Base-by-base conservation (phyloP, 1,139 yeast genomes). In the Zygoascus sp. region DNA sequence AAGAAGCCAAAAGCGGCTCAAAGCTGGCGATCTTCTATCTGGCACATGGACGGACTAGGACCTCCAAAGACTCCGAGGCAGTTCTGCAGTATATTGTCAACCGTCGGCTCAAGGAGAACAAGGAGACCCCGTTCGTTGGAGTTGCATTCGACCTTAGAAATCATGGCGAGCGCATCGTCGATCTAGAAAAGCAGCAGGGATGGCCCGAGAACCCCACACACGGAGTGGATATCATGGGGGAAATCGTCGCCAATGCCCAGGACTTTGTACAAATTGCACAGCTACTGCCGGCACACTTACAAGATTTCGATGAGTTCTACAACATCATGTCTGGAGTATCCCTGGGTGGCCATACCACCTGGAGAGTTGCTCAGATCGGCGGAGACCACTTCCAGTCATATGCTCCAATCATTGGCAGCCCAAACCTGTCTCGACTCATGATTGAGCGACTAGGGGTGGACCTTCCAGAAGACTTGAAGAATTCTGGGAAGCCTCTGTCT, bases 121-220 rank as follows among this genome's bases (percentile, higher is more conserved):
- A 13, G 25, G 42, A 41, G 3, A 23, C 47, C 11, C 52, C 48
- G 5, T 27, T 50, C 21, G 64, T 80, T 30, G 74, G 78, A 42
- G 75, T 79, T 10, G 68, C 81, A 0, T 79, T 79, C 59, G 88
- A 82, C 55, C 64, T 67, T 47, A 69, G 83, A 49, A 81, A 82
- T 62, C 88, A 82, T 57, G 88, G 88, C 1, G 62, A 61, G 32
- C 63, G 88, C 37, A 44, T 58, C 8, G 60, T 77, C 2, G 68
- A 72, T 44, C 55, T 51, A 1, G 32, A 37, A 13, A 66, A 66
- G 40, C 79, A 79, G 58, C 44, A 57, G 3, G 65, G 63, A 27
- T 79, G 84, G 83, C 54, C 51, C 0, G 55, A 59, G 2, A 79
- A 80, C 56, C 56, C 54, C 6, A 64, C 69, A 3, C 86, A 81